Percentiles rank a stretch among this genome's conserved stretches.
phyloP scores from a whole-genome alignment of 2,329 filamentous ascomycete genomes.

The Aureobasidium subglaciale region DNA sequence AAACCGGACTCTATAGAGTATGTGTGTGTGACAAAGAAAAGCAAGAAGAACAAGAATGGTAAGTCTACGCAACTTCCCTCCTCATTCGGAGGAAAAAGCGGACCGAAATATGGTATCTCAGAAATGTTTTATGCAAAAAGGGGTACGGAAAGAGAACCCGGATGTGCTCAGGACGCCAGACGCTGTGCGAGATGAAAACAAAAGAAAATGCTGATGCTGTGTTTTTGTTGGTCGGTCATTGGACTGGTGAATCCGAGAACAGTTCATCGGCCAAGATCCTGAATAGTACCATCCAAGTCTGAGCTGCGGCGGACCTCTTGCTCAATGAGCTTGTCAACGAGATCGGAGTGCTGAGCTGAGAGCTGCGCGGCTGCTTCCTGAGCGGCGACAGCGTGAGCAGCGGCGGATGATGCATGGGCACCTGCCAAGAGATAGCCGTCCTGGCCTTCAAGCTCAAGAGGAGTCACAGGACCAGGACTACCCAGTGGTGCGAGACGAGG shows the following conservation, averaged over 20 bases:
- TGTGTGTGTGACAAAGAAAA: background rate
- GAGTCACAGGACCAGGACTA: slow-evolving; percentile 47
- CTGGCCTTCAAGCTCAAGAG: slow-evolving; percentile 42
- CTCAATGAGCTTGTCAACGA: slow-evolving; percentile 42
- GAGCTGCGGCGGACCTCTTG: slow-evolving; percentile 33
- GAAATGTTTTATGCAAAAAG: slow-evolving; percentile 8
- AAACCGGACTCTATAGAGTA: background rate
- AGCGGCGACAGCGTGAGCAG: slow-evolving; percentile 13
- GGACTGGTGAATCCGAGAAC: background rate
- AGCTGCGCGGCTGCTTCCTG: slow-evolving; percentile 5
- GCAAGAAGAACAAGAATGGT: background rate
- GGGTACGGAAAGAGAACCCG: background rate
- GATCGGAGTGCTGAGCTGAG: slow-evolving; percentile 25
- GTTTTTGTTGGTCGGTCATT: background rate
- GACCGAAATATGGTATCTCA: slow-evolving; percentile 11
- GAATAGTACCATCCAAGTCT: background rate
- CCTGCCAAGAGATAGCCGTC: slow-evolving; percentile 42
- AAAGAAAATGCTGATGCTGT: background rate
- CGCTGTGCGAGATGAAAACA: slow-evolving; percentile 2
- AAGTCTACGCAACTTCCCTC: slow-evolving; percentile 9
- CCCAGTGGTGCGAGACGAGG: slow-evolving; percentile 43
- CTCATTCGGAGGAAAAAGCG: slow-evolving; percentile 7
- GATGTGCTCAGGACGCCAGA: slow-evolving; percentile 1
- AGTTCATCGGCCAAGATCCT: background rate
- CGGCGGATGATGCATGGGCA: slow-evolving; percentile 22